These are phyloP conservation scores for Comarum palustre DNA, from an alignment of 306 rosid species.

Conservation along the genomic window DNA sequence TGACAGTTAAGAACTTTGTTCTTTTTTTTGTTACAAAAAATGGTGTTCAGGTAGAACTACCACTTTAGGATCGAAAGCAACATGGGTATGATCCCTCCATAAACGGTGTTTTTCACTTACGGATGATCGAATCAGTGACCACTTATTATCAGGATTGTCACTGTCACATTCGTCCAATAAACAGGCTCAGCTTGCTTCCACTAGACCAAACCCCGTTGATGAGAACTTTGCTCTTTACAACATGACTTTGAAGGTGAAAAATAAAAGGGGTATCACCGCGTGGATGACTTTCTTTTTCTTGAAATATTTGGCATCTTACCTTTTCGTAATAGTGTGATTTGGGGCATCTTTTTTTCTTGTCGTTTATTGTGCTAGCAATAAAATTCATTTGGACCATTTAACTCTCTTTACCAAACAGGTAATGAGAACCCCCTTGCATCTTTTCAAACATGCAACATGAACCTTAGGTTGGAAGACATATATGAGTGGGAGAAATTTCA, in stretches of 20 bases:
- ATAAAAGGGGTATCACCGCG: conserved; percentile 7
- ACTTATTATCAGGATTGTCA: no score
- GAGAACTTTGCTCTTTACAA: not conserved
- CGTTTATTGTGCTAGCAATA: conserved; percentile 40
- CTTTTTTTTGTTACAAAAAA: no score
- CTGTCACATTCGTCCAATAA: no score
- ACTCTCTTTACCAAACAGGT: conserved; percentile 60
- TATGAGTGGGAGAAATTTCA: conserved; percentile 24
- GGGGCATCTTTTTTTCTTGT: conserved; percentile 40
- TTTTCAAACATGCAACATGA: conserved; percentile 34
- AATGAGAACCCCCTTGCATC: conserved; percentile 38
- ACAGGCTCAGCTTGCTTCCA: no score
- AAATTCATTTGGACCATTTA: conserved; percentile 38
- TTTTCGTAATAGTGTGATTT: conserved; percentile 37
- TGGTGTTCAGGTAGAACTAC: no score
- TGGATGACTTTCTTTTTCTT: conserved; percentile 28
- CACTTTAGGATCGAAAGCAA: no score
- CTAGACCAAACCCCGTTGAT: no score
- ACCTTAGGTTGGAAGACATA: conserved; percentile 11
- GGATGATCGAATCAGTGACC: no score
- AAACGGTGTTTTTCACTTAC: no score
- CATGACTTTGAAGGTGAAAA: conserved; percentile 7
- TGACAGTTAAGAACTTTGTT: not conserved
- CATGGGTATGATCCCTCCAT: no score
- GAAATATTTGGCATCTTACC: conserved; percentile 57